phyloP scores from a whole-genome alignment of 2,329 filamentous ascomycete species.

The Colletotrichum kahawae region DNA sequence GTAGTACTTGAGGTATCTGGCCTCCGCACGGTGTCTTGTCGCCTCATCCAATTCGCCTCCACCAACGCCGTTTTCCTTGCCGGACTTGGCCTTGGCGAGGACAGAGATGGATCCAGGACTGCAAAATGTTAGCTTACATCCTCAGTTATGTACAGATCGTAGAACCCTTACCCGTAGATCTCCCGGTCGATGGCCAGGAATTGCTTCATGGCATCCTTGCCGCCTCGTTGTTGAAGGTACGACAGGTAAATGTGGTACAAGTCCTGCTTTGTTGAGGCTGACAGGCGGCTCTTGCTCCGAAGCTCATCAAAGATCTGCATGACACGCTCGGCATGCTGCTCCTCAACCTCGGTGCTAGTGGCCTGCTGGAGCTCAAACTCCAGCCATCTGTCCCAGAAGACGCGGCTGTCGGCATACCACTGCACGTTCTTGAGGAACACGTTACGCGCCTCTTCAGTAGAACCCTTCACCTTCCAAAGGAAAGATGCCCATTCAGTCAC shows the following conservation, averaged over 20 bases:
- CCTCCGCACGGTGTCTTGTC: constrained; percentile 56
- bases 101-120: constrained; percentile 53
- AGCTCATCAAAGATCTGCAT: constrained; percentile 81
- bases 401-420: constrained; percentile 82
- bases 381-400: constrained; percentile 91
- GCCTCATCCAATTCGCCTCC: constrained; percentile 55
- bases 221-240: constrained; percentile 83
- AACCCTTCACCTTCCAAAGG: constrained; percentile 86
- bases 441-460: constrained; percentile 78
- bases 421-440: constrained; percentile 84
- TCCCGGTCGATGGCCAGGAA: constrained; percentile 84
- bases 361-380: constrained; percentile 88
- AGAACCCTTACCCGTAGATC: constrained; percentile 75
- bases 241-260: constrained; percentile 80
- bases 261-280: constrained; percentile 71
- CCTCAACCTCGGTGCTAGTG: constrained; percentile 67
- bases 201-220: constrained; percentile 83
- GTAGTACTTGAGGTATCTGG: constrained; percentile 56
- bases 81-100: constrained; percentile 40
- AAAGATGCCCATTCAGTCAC: constrained; percentile 88
- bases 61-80: constrained; percentile 52
- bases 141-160: not conserved
- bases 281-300: constrained; percentile 73
- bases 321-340: constrained; percentile 73
- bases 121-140: not conserved